phyloP scores from a whole-genome alignment of 129 eudicot species.

The Lactuca sativa region DNA sequence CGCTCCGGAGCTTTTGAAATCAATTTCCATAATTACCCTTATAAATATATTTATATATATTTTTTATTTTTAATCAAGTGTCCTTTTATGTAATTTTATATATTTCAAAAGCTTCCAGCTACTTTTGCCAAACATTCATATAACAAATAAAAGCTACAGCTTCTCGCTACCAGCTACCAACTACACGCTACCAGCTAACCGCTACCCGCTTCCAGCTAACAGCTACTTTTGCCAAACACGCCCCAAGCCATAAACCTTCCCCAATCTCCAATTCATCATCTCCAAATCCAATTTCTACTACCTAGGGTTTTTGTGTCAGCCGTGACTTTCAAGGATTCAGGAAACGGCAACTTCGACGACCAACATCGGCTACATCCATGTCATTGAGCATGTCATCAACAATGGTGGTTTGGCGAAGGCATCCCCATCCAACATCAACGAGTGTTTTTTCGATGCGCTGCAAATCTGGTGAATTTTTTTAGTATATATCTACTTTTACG shows the following conservation, averaged over 20 bases:
- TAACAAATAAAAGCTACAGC: too few species aligned
- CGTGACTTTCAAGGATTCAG: conserved; percentile 2
- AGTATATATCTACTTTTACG: conserved; percentile 27
- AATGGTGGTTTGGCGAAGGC: conserved; percentile 75
- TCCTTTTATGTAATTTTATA: too few species aligned
- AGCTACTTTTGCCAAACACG: too few species aligned
- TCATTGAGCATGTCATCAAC: conserved; percentile 78
- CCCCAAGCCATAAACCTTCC: conserved; percentile 32
- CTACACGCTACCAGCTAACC: too few species aligned
- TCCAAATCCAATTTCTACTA: conserved; percentile 1
- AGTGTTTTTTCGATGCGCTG: conserved; percentile 25
- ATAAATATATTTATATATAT: too few species aligned
- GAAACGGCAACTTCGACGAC: conserved; percentile 62
- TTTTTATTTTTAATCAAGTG: too few species aligned
- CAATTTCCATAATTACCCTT: too few species aligned
- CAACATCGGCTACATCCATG: conserved; percentile 71
- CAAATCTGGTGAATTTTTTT: background rate
- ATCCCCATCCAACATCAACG: conserved; percentile 78
- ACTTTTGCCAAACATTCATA: too few species aligned
- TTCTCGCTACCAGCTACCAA: too few species aligned
- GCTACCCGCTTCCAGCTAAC: too few species aligned
- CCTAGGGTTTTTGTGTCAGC: conserved; percentile 7
- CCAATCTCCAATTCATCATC: conserved; percentile 4
- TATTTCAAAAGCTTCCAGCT: too few species aligned
- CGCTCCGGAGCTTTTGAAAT: too few species aligned